Base-by-base conservation (phyloP, 1,284 basidiomycete genomes). In the Singerocomus rubriflavus region DNA sequence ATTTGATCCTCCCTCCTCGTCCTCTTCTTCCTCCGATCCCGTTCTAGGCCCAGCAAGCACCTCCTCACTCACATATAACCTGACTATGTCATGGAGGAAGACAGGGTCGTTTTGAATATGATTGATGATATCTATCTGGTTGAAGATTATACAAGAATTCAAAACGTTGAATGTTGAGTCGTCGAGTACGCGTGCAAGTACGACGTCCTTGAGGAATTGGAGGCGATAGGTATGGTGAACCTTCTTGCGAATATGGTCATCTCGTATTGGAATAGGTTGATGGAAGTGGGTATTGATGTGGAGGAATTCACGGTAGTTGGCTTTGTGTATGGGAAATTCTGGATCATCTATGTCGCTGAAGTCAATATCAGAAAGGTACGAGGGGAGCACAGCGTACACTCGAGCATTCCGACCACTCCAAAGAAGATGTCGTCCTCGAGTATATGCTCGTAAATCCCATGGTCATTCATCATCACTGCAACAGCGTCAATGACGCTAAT, bases 131-230 rank as follows among this genome's bases (percentile, higher is more conserved):
- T 99, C 96, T 63, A 96, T 94, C 71, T 99, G 96, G 72, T 98
- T 97, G 80, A 96, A 99, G 67, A 98, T 96, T 67, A 99, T 93
- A 71, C 93, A 92, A 14, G 93, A 93, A 71, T 94, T 98, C 62
- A 99, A 82, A 61, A 98, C 93, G 61, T 94, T 94, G 76, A 98
- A 97, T 0, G 94, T 98, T 1, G 93, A 90, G 68, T 99, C 96
- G 64, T 99, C 96, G 40, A 98, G 80, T 3, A 91, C 85, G 7
- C 96, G 85, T 0, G 94, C 93, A 31, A 99, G 87, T 33, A 99
- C 93, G 52, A 99, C 96, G 66, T 99, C 96, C 69, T 98, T 98
- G 57, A 99, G 86, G 71, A 96, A 99, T 62, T 93, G 90, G 4
- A 99, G 79, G 12, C 96, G 90, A 66, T 98, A 98, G 2, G 94